phyloP scores from a whole-genome alignment of 495 filamentous ascomycete genomes.

The Penicillium crystallinum region DNA sequence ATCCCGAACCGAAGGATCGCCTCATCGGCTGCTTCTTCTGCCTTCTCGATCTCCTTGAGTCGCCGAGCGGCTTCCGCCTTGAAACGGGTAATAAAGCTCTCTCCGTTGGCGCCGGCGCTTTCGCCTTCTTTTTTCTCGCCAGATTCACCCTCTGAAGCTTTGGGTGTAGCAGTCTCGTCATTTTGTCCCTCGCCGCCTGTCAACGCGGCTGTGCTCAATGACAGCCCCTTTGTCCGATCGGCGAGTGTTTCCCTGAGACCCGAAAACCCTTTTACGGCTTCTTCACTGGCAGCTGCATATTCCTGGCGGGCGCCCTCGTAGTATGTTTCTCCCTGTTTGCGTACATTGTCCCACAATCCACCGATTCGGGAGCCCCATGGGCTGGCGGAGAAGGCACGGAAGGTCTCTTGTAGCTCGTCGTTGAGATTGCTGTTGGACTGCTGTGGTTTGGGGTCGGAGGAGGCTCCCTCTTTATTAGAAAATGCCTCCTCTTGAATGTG shows the following conservation, averaged over 20 bases:
- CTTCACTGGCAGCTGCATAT: constrained; percentile 67
- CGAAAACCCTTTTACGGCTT: constrained; percentile 79
- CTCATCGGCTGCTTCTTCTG: constrained; percentile 96
- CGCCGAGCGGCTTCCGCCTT: constrained; percentile 75
- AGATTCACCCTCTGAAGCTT: constrained; percentile 22
- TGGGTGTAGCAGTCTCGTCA: constrained; percentile 36
- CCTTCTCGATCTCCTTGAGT: constrained; percentile 85
- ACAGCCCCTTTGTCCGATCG: constrained; percentile 67
- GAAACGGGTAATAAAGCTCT: constrained; percentile 78
- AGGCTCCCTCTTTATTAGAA: constrained; percentile 48
- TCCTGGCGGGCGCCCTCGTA: constrained; percentile 81
- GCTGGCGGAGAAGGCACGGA: constrained; percentile 83
- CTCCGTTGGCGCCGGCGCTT: constrained; percentile 55
- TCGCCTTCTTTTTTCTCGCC: constrained; percentile 49
- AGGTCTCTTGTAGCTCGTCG: constrained; percentile 88
- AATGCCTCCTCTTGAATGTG: constrained; percentile 85
- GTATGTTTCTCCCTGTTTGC: constrained; percentile 84
- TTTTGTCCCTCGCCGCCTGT: constrained; percentile 21
- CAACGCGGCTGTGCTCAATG: constrained; percentile 49
- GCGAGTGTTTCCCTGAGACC: constrained; percentile 64
- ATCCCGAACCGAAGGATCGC: constrained; percentile 88
- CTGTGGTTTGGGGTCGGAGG: constrained; percentile 25
- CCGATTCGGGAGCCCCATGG: constrained; percentile 88
- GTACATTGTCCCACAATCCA: constrained; percentile 81
- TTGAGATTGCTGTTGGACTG: constrained; percentile 60